Conservation (phyloP, 129 eudicot genomes). For the Flaveria sonorensis region DNA sequence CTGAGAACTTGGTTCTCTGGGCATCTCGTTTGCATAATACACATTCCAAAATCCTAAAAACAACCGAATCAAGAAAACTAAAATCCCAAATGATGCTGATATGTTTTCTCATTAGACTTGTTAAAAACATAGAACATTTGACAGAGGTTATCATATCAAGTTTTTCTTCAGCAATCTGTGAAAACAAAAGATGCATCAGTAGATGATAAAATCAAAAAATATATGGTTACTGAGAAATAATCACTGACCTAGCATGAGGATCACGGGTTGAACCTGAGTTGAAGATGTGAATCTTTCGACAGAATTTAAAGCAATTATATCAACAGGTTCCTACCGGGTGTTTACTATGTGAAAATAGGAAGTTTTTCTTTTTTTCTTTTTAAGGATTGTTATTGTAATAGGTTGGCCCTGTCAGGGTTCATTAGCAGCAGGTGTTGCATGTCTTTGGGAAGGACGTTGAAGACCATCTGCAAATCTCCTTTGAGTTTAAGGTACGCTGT, state of each 20-base stretch:
- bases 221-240: conserved; percentile 9
- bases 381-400: conserved; percentile 37
- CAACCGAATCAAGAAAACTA: neutral
- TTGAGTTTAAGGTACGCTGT: conserved; percentile 63
- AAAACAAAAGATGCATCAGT: neutral
- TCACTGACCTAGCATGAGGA: conserved; percentile 34
- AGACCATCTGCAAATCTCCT: conserved; percentile 74
- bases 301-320: conserved; percentile 1
- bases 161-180: conserved; percentile 8
- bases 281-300: conserved; percentile 4
- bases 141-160: neutral
- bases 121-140: conserved; percentile 13
- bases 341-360: conserved; percentile 37
- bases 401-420: conserved; percentile 77
- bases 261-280: conserved; percentile 17
- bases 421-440: conserved; percentile 82
- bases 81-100: conserved; percentile 2
- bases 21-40: neutral
- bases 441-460: conserved; percentile 77
- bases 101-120: neutral
- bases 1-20: too few relatives aligned
- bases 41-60: conserved; percentile 20
- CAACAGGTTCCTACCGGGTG: neutral
- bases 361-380: conserved; percentile 18
- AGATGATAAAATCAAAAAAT: neutral